Conservation (phyloP, 148 eudicot species). For the Talinum fruticosum region DNA sequence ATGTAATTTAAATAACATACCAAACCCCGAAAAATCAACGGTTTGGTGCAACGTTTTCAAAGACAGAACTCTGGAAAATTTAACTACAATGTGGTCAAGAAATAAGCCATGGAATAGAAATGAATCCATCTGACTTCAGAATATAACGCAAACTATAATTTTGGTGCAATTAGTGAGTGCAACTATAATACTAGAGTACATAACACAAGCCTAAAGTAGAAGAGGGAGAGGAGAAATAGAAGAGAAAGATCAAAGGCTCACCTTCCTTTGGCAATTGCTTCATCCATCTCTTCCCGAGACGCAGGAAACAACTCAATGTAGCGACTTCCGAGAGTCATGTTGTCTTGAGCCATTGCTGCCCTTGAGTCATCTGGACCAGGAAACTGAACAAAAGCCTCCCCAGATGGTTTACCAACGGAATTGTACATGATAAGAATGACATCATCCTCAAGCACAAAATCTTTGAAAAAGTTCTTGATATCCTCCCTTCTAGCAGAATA, state of each 20-base stretch:
- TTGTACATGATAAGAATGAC: conserved; percentile 60
- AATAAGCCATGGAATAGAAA: not conserved
- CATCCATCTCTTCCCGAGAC: conserved; percentile 70
- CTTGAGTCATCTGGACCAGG: conserved; percentile 71
- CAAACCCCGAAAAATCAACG: not conserved
- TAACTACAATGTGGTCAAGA: not conserved
- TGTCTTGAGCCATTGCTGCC: conserved; percentile 80
- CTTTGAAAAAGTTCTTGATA: conserved; percentile 61
- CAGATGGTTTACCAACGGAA: conserved; percentile 71
- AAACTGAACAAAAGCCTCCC: conserved; percentile 93
- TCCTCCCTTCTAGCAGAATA: conserved; percentile 66
- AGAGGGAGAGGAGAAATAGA: not conserved
- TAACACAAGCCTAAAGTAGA: conserved; percentile 8
- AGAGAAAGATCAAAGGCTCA: conserved; percentile 21
- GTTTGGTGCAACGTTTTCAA: not conserved
- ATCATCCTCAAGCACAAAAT: conserved; percentile 54
- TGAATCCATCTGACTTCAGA: too few relatives aligned
- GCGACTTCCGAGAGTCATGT: conserved; percentile 79
- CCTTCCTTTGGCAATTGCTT: conserved; percentile 78
- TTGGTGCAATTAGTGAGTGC: not conserved
- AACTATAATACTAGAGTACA: not conserved
- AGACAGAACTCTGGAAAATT: not conserved
- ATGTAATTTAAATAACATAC: too few relatives aligned
- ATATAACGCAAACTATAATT: not conserved
- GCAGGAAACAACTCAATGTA: conserved; percentile 90